phyloP scores from a whole-genome alignment of 768 basidiomycete genomes.

The Auricularia auricula-judae region DNA sequence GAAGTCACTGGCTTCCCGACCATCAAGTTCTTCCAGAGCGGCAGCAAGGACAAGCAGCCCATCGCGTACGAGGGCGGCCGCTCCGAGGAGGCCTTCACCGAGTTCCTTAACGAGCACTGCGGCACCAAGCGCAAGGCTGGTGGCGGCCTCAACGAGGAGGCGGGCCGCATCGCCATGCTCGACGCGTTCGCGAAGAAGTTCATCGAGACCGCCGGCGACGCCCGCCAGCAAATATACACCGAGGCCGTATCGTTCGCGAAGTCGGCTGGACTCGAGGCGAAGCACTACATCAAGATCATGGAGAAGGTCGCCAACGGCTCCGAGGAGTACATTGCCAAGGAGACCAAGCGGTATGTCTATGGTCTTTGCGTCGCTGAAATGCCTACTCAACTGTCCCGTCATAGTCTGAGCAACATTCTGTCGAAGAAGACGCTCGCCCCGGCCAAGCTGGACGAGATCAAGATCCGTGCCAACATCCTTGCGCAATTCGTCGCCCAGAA shows the following conservation, averaged over 20 bases:
- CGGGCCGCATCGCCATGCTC: conserved; percentile 68
- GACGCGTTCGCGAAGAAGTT: conserved; percentile 72
- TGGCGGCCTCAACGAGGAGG: conserved; percentile 68
- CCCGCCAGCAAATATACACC: conserved; percentile 49
- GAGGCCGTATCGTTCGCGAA: conserved; percentile 49
- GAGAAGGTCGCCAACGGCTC: conserved; percentile 66
- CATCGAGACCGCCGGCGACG: conserved; percentile 45
- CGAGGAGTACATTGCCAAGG: conserved; percentile 75
- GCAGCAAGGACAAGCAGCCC: conserved; percentile 38
- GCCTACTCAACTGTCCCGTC: conserved; percentile 8
- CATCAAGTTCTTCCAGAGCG: conserved; percentile 85
- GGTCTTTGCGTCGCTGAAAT: conserved; percentile 11
- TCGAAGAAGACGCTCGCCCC: conserved; percentile 65
- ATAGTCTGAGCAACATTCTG: conserved; percentile 65
- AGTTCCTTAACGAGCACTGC: conserved; percentile 76
- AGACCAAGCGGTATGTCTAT: conserved; percentile 56
- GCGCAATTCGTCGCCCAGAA: conserved; percentile 39
- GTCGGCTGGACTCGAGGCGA: conserved; percentile 39
- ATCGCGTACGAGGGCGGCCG: conserved; percentile 62
- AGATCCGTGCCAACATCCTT: conserved; percentile 83
- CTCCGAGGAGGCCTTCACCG: conserved; percentile 62
- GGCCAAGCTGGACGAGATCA: conserved; percentile 84
- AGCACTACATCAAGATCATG: conserved; percentile 86
- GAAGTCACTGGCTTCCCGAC: conserved; percentile 80
- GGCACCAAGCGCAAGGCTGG: conserved; percentile 75